Conservation (phyloP, 805 yeast species). For the Zygosaccharomyces siamensis region DNA sequence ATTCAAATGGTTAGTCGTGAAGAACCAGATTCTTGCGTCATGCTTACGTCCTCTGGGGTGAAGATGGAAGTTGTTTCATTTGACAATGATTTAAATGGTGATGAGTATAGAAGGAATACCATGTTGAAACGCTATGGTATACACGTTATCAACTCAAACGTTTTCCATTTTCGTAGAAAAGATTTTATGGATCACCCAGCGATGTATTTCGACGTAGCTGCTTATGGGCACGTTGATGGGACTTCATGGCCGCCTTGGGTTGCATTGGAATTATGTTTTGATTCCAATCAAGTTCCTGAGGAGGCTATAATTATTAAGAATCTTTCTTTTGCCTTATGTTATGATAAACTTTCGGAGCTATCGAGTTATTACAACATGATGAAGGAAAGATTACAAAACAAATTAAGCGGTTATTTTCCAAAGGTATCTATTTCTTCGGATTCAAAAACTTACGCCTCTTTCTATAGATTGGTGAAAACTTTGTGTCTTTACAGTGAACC, state of each 20-base stretch:
- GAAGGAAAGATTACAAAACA: constrained; percentile 37
- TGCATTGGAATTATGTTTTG: constrained; percentile 64
- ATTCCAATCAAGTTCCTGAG: constrained; percentile 43
- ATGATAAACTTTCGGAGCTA: constrained; percentile 49
- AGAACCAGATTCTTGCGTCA: constrained; percentile 52
- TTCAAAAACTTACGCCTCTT: constrained; percentile 64
- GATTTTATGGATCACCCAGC: constrained; percentile 41
- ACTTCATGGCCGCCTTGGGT: constrained; percentile 87
- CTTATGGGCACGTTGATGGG: constrained; percentile 53
- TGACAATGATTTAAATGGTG: constrained; percentile 42
- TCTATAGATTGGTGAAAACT: constrained; percentile 58
- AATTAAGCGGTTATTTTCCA: constrained; percentile 63
- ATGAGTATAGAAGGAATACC: constrained; percentile 41
- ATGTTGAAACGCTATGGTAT: constrained; percentile 69
- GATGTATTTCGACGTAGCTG: constrained; percentile 41
- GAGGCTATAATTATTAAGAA: constrained; percentile 53
- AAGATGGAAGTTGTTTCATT: constrained; percentile 66
- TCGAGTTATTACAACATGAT: constrained; percentile 33
- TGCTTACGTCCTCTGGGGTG: constrained; percentile 70
- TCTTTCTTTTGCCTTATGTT: constrained; percentile 57
- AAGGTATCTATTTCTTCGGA: constrained; percentile 62
- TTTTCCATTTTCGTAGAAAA: constrained; percentile 57
- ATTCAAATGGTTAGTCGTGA: constrained; percentile 59
- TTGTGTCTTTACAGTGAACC: constrained; percentile 75
- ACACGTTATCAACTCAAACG: constrained; percentile 62